Evolutionary conservation across 768 basidiomycete genomes (phyloP), one percentile per base, ranked within the genome.

Genomic region (Cantharellus cinnabarinus): DNA sequence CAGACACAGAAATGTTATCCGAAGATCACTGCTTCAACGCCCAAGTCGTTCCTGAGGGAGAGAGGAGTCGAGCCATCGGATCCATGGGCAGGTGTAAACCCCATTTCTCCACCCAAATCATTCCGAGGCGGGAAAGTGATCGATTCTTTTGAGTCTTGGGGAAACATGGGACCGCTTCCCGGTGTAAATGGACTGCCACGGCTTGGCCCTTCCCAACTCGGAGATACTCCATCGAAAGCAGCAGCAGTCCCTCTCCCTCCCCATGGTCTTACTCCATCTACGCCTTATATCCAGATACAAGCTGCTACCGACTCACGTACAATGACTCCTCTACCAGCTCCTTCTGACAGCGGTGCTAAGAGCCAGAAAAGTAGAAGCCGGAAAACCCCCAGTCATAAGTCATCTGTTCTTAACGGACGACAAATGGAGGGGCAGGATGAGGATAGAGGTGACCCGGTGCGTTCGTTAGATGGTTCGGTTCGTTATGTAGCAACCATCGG

Each of bases 261-360:
- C 29, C 52, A 10, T 37, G 52, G 52, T 10, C 52, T 10, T 20
- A 62, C 61, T 41, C 61, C 61, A 42, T 41, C 40, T 41, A 61
- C 61, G 7, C 52, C 61, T 42, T 51, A 20, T n/a, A 59, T 62
- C 52, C 59, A 60, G 15, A 62, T 62, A n/a, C 48, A 59, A 10
- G 59, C 61, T n/a, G 59, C 61, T 5, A 62, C 61, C 38, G 60
- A 61, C 40, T n/a, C 51, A 14, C 58, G 58, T 4, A 59, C 58
- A 20, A 35, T 42, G 42, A 38, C 55, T 34, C 37, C 51, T 4
- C 59, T 39, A 10, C 48, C 38, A 38, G 10, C 37, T n/a, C 58
- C 37, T 50, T 51, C 58, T 2, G 50, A 59, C 10, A 54, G 10
- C 38, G 52, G 52, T 7, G 20, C 20, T 29, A 29, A 29, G 20